Conservation (phyloP, 345 rosid species). For the Camelina neglecta region DNA sequence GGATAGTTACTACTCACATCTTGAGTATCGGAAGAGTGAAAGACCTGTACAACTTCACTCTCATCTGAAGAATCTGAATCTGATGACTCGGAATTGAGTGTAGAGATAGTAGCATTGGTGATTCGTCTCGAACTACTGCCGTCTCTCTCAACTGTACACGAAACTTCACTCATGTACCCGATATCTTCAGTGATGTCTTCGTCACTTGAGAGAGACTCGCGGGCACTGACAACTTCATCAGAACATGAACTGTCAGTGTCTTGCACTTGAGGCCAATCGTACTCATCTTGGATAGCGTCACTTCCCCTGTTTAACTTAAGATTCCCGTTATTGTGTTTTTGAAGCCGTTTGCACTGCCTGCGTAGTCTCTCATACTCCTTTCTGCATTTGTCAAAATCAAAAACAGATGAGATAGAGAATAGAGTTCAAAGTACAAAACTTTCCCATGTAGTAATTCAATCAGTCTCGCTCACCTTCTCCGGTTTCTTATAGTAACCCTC, state of each 20-base stretch:
- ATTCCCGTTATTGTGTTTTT: conserved; percentile 48
- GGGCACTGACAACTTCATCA: conserved; percentile 87
- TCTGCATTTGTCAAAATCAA: conserved; percentile 53
- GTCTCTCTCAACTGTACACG: conserved; percentile 63
- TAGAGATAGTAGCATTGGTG: conserved; percentile 57
- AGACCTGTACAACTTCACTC: conserved; percentile 60
- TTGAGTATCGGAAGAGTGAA: conserved; percentile 50
- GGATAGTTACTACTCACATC: conserved; percentile 50
- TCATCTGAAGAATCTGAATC: conserved; percentile 86
- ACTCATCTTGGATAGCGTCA: conserved; percentile 42
- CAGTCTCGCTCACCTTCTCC: conserved; percentile 63
- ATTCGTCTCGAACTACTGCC: conserved; percentile 54
- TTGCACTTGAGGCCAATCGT: conserved; percentile 53
- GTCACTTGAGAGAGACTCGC: conserved; percentile 77
- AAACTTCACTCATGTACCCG: conserved; percentile 63
- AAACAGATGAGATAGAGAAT: conserved; percentile 17
- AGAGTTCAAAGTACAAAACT: not conserved
- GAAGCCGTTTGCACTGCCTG: conserved; percentile 63
- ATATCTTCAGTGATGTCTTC: conserved; percentile 54
- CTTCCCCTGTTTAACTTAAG: conserved; percentile 47
- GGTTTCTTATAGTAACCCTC: conserved; percentile 65
- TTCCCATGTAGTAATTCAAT: conserved; percentile 17
- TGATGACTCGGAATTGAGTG: conserved; percentile 76
- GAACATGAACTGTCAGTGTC: conserved; percentile 63
- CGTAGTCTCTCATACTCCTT: conserved; percentile 93